Evolutionary conservation across 202 grass and related monocot species (phyloP).

Genomic region (Eragrostis tef): DNA sequence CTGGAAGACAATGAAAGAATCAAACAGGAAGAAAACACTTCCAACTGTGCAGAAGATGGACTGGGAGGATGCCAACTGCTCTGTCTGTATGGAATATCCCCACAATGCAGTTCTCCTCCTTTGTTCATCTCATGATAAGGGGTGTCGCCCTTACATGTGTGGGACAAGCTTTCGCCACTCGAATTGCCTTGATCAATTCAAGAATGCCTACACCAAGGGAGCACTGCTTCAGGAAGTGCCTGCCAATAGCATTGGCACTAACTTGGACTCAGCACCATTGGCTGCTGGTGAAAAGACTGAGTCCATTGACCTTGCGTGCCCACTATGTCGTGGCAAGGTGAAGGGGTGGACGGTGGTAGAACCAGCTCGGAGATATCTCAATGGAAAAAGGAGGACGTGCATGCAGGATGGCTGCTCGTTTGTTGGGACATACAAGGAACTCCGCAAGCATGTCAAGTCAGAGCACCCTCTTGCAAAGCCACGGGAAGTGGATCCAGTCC

Average conservation of each 20-base stretch:
- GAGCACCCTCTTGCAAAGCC: slow-evolving; percentile 89
- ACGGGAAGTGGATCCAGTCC: slow-evolving; percentile 72
- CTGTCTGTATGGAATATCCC: slow-evolving; percentile 94
- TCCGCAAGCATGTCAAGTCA: slow-evolving; percentile 79
- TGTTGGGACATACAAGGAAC: slow-evolving; percentile 82
- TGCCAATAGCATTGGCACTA: slow-evolving; percentile 25
- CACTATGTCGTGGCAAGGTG: slow-evolving; percentile 92
- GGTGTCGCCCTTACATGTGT: slow-evolving; percentile 96
- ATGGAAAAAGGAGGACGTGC: slow-evolving; percentile 82
- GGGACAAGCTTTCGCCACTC: slow-evolving; percentile 88
- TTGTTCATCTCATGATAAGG: slow-evolving; percentile 94
- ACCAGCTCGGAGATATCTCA: slow-evolving; percentile 79
- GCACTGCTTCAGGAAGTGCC: slow-evolving; percentile 55
- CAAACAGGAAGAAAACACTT: slow-evolving; percentile 58
- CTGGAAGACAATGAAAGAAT: slow-evolving; percentile 65
- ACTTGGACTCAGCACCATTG: slow-evolving; percentile 43
- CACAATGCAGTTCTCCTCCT: slow-evolving; percentile 94
- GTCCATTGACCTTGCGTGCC: slow-evolving; percentile 71
- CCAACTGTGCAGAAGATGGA: slow-evolving; percentile 73
- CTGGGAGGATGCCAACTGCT: slow-evolving; percentile 96
- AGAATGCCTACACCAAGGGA: slow-evolving; percentile 85
- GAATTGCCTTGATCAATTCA: slow-evolving; percentile 93
- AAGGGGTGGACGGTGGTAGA: slow-evolving; percentile 98
- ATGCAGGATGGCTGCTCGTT: slow-evolving; percentile 94
- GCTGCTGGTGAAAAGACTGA: slow-evolving; percentile 58